Conservation (phyloP, 164 flowering plant genomes). For the Chloranthus sessilifolius region DNA sequence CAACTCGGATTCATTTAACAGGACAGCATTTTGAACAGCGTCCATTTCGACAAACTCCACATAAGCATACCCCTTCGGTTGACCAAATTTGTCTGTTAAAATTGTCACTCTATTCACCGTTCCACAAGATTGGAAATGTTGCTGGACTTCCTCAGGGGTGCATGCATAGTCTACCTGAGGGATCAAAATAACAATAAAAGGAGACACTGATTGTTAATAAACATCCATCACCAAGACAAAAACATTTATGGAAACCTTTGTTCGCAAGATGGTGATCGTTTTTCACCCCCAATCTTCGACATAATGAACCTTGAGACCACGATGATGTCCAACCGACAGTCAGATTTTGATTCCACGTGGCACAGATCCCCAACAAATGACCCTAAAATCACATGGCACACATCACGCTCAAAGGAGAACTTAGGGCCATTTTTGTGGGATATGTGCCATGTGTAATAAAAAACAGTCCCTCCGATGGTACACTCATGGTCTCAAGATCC, state of each 20-base stretch:
- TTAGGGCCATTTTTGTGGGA: no score
- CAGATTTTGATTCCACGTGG: no score
- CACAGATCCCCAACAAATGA: no score
- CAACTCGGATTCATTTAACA: conserved; percentile 72
- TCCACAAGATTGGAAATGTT: conserved; percentile 81
- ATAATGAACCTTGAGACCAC: no score
- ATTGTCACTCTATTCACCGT: conserved; percentile 83
- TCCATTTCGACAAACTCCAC: conserved; percentile 81
- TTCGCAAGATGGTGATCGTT: background rate
- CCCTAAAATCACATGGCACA: no score
- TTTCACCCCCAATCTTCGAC: no score
- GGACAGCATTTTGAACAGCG: conserved; percentile 71
- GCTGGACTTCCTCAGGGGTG: conserved; percentile 83
- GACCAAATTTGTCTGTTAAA: conserved; percentile 78
- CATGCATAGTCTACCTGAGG: conserved; percentile 79
- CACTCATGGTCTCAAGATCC: no score
- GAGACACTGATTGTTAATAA: background rate
- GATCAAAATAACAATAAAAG: background rate
- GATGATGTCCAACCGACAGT: no score
- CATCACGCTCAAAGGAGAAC: no score
- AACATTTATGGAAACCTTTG: background rate
- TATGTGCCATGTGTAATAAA: no score
- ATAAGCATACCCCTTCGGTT: conserved; percentile 85
- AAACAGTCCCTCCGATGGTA: no score
- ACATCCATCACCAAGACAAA: background rate